Conservation (phyloP, 148 eudicot genomes). For the Pharnaceum exiguum region DNA sequence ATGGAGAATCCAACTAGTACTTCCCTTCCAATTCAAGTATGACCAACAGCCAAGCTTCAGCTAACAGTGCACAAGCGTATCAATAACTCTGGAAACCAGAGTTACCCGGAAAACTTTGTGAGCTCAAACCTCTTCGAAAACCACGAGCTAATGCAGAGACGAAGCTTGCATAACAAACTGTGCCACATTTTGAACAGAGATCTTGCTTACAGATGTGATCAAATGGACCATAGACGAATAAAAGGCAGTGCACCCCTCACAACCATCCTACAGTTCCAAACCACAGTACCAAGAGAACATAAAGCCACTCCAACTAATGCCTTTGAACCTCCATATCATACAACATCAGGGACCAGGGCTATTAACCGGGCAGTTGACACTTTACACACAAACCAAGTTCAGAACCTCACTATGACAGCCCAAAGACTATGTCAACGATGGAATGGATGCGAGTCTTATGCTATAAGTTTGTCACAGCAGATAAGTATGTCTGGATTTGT, state of each 20-base stretch:
- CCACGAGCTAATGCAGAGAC: not conserved
- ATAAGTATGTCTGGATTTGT: too few species aligned
- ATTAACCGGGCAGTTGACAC: too few species aligned
- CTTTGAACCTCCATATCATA: constrained; percentile 5
- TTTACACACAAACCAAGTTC: not conserved
- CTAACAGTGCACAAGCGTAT: constrained; percentile 6
- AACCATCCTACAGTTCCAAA: not conserved
- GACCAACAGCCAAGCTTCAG: not conserved
- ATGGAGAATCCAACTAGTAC: constrained; percentile 8
- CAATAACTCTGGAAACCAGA: constrained; percentile 4
- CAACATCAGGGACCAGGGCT: too few species aligned
- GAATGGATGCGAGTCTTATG: too few species aligned
- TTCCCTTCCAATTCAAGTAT: constrained; percentile 13
- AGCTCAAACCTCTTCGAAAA: constrained; percentile 1
- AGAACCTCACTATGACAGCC: too few species aligned
- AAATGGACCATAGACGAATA: not conserved
- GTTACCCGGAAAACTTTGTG: not conserved
- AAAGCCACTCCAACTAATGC: constrained; percentile 6
- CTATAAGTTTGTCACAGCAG: too few species aligned
- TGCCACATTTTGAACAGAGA: not conserved
- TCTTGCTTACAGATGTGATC: not conserved
- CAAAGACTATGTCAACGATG: too few species aligned
- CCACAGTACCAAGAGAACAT: not conserved
- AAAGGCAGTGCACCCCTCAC: not conserved
- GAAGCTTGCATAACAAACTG: not conserved